Evolutionary conservation across 2,329 filamentous ascomycete species (phyloP).

Genomic region (Annulohypoxylon truncatum): DNA sequence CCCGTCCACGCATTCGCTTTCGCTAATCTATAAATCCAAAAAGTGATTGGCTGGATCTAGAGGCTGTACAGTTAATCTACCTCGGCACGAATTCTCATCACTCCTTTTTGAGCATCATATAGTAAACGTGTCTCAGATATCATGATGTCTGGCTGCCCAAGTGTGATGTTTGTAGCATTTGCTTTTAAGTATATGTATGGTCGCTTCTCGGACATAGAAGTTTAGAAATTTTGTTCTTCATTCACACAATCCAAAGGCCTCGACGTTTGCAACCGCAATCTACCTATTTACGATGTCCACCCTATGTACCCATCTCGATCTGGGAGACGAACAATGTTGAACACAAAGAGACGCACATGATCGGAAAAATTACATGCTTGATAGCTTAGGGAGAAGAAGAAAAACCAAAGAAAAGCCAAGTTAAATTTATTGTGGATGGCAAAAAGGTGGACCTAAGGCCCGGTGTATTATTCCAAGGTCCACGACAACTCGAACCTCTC

Average conservation of each 20-base stretch:
- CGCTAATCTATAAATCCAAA: neutral
- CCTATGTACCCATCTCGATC: neutral
- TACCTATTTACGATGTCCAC: neutral
- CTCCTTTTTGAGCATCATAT: neutral
- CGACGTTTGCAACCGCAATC: neutral
- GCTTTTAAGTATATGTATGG: conserved; percentile 4
- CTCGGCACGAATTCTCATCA: conserved; percentile 1
- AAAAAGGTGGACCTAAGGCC: neutral
- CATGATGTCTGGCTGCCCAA: neutral
- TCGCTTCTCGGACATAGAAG: neutral
- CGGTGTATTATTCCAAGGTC: neutral
- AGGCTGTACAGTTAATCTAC: conserved; percentile 1
- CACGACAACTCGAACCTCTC: neutral
- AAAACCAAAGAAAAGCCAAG: neutral
- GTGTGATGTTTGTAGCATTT: neutral
- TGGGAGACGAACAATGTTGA: neutral
- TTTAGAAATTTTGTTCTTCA: neutral
- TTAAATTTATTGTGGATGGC: neutral
- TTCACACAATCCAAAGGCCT: neutral
- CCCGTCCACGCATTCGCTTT: conserved; percentile 2
- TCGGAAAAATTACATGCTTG: neutral
- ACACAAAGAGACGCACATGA: neutral
- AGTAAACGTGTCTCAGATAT: neutral
- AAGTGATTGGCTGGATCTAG: conserved; percentile 3
- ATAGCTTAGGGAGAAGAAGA: neutral